Percentiles rank a stretch among this genome's conserved stretches.
Evolutionary conservation across 139 green algal species (phyloP).

Genomic region (Chlamydomonas schloesseri): DNA sequence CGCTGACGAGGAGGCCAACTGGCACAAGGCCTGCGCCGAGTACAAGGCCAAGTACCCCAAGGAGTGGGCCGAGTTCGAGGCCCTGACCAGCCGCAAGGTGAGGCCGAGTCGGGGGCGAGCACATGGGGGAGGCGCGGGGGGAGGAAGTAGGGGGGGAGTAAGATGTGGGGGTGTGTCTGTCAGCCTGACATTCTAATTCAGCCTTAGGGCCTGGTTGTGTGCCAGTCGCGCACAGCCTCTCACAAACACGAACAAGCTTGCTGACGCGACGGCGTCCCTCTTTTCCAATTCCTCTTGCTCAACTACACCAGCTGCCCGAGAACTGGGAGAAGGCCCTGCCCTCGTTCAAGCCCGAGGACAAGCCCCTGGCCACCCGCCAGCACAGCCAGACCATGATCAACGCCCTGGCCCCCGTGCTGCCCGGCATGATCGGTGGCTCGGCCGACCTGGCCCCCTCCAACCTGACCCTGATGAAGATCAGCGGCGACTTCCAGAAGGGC

Average conservation of each 20-base stretch:
- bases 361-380: conserved; percentile 95
- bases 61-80: conserved; percentile 86
- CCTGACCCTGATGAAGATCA: conserved; percentile 99
- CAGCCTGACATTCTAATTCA: no score
- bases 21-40: conserved; percentile 72
- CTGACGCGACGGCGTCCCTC: no score
- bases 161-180: no score
- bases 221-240: no score
- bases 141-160: no score
- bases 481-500: conserved; percentile 97
- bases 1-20: conserved; percentile 78
- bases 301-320: conserved; percentile 81
- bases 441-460: conserved; percentile 98
- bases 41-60: conserved; percentile 89
- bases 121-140: no score
- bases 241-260: no score
- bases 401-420: conserved; percentile 90
- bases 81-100: conserved; percentile 79
- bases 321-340: conserved; percentile 92
- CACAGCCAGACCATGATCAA: conserved; percentile 98
- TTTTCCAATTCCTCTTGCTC: no score
- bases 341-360: conserved; percentile 93
- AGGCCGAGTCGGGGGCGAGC: no score
- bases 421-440: conserved; percentile 95
- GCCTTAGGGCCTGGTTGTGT: no score